Base-by-base conservation (phyloP, 768 basidiomycete species). In the Calocybe cyanea region DNA sequence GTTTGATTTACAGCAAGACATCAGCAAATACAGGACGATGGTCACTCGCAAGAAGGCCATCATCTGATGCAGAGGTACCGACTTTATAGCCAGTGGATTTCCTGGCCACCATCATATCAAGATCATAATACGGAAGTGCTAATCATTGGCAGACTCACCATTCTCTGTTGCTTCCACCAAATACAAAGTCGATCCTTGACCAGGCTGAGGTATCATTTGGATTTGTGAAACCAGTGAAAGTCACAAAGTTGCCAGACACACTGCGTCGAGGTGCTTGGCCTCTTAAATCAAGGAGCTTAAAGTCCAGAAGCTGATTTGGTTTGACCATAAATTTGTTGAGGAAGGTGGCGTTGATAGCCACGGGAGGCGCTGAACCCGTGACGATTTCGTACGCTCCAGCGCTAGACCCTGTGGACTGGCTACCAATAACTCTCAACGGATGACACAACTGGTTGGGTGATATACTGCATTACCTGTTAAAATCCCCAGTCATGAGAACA, bases 11-110 rank as follows among this genome's bases (percentile, higher is more conserved):
- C 24, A 57, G 42, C 7, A 32, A 45, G 34, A 76, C 49, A 42
- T 77, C 75, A 9, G 63, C 66, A 50, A 78, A 73, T 7, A 78
- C 75, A 2, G 75, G 79, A 0, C 78, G 71, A 55, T 81, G 79
- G 53, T 81, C 79, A 48, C 79, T 81, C 5, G 70, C 70, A 41
- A 78, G 63, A 14, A 75, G 55, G 1, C 79, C 79, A 43, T 79
- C 76, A 46, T 80, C 77, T 5, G 68, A 64, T 13, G 73, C 57
- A 3, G 69, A 63, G 2, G 65, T 62, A 10, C 55, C 68, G 15
- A 75, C 75, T 36, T 67, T 65, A 53, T 71, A 72, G 6, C 49
- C 57, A 9, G 57, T 50, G 2, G 64, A 60, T 15, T 56, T 62
- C 73, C 73, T 76, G n/a, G n/a, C n/a, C n/a, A n/a, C n/a, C n/a